These are phyloP conservation scores for Calocera viscosa DNA, from an alignment of 768 basidiomycete genomes.

Conservation along the genomic window DNA sequence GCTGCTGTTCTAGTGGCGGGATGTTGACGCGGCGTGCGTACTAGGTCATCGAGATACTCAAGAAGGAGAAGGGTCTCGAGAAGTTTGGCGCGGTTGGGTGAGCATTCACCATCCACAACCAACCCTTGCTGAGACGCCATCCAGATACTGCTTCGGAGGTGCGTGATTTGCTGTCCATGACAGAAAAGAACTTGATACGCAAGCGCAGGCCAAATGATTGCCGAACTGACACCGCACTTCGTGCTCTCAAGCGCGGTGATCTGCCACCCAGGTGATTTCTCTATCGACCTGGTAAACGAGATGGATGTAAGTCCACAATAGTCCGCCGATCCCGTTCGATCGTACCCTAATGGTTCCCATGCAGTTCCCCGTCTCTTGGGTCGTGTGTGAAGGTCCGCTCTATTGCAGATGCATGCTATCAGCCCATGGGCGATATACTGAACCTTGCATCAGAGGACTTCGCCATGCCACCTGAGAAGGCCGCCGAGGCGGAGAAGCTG, in stretches of 20 bases:
- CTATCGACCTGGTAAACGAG: background rate
- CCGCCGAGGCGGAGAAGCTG: background rate
- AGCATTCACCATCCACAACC: background rate
- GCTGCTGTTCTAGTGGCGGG: background rate
- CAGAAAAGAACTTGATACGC: background rate
- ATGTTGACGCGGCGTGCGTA: background rate
- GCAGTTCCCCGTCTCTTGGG: background rate
- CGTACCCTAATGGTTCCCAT: no score
- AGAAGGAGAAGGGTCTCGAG: constrained; percentile 30
- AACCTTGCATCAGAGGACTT: background rate
- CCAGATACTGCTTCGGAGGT: background rate
- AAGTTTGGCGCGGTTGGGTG: constrained; percentile 37
- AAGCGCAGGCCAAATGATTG: background rate
- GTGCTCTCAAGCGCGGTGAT: background rate
- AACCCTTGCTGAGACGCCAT: background rate
- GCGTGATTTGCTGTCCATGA: no score
- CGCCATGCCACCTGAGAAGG: background rate
- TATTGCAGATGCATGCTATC: background rate
- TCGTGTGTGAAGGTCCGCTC: background rate
- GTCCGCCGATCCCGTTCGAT: background rate
- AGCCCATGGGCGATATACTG: background rate
- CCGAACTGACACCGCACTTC: background rate
- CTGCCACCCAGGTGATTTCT: background rate
- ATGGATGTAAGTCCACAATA: background rate
- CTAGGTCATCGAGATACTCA: constrained; percentile 31